Evolutionary conservation across 805 yeast genomes (phyloP).

Genomic region (Candida oleophila): DNA sequence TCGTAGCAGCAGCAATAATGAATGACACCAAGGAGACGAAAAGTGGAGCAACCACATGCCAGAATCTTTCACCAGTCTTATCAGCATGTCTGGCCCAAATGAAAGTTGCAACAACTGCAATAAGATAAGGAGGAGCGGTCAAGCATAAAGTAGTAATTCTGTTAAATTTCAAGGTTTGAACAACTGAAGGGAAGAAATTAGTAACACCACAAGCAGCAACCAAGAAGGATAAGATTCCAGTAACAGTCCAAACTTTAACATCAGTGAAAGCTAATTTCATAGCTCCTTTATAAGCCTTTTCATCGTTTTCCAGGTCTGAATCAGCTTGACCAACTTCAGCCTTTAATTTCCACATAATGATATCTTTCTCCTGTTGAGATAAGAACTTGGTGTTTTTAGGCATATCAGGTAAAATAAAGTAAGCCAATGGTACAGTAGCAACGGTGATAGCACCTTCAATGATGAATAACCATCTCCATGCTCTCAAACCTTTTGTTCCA

Average conservation of each 20-base stretch:
- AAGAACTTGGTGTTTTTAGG: constrained; percentile 51
- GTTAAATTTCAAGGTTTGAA: constrained; percentile 51
- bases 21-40: constrained; percentile 43
- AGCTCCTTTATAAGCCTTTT: constrained; percentile 37
- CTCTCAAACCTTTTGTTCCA: constrained; percentile 38
- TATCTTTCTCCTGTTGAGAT: constrained; percentile 44
- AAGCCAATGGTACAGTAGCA: constrained; percentile 42
- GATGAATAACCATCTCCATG: constrained; percentile 58
- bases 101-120: constrained; percentile 51
- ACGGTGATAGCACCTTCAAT: constrained; percentile 57
- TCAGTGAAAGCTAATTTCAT: constrained; percentile 38
- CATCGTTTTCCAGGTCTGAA: constrained; percentile 26
- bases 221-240: constrained; percentile 43
- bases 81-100: constrained; percentile 58
- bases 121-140: constrained; percentile 58
- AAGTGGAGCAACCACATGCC: constrained; percentile 47
- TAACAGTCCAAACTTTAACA: constrained; percentile 46
- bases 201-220: constrained; percentile 64
- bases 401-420: constrained; percentile 49
- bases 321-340: constrained; percentile 42
- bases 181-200: constrained; percentile 62
- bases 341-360: constrained; percentile 39
- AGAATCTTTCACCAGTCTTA: constrained; percentile 53
- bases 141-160: constrained; percentile 51
- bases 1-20: constrained; percentile 48